phyloP scores from a whole-genome alignment of 2,329 filamentous ascomycete species.

The Amauroascus verrucosus region DNA sequence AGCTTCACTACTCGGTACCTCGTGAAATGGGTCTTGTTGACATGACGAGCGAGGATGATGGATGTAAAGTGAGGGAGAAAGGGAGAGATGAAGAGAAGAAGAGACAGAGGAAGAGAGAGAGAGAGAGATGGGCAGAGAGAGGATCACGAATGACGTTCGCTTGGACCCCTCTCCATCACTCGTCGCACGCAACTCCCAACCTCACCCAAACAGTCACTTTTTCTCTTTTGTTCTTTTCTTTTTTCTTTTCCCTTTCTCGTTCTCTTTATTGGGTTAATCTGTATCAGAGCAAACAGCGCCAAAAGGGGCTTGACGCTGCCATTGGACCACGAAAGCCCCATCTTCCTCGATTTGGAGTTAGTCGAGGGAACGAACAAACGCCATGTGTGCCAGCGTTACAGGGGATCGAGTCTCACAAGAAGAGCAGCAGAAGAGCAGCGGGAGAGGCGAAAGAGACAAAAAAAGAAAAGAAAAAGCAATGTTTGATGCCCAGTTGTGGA shows the following conservation, averaged over 20 bases:
- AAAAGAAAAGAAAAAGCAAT: neutral
- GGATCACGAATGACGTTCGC: slow-evolving; percentile 1
- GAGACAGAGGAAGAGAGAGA: neutral
- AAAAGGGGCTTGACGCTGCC: neutral
- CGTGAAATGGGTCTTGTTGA: neutral
- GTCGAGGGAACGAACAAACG: slow-evolving; percentile 1
- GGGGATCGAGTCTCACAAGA: neutral
- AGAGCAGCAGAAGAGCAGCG: too few relatives aligned
- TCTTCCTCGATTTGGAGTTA: neutral
- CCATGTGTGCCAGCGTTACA: slow-evolving; percentile 9
- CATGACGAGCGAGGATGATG: too few relatives aligned
- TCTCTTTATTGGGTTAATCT: too few relatives aligned
- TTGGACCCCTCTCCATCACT: slow-evolving; percentile 1
- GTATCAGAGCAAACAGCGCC: too few relatives aligned
- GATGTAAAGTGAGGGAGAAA: neutral
- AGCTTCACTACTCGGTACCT: neutral
- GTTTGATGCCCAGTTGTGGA: neutral
- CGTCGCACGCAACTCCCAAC: too few relatives aligned
- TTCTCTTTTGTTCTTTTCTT: too few relatives aligned
- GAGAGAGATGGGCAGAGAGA: neutral
- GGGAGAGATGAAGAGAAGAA: neutral
- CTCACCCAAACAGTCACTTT: too few relatives aligned
- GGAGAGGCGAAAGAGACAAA: neutral
- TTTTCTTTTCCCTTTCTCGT: neutral
- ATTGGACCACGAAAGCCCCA: slow-evolving; percentile 10